Conservation (phyloP, 352 stramenopile species). For the Phytophthora fragariaefolia region DNA sequence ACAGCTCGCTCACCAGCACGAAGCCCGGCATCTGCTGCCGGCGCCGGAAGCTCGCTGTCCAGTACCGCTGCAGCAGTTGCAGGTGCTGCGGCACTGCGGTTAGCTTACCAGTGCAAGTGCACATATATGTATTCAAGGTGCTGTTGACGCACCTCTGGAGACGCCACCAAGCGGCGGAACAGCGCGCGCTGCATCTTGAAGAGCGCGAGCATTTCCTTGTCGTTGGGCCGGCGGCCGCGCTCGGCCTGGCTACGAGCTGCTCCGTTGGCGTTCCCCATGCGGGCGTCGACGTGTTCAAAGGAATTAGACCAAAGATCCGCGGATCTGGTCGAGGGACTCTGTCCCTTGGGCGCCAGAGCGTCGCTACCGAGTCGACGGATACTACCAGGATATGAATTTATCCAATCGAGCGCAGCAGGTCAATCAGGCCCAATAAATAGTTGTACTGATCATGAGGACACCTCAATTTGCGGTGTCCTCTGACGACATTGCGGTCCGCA, state of each 20-base stretch:
- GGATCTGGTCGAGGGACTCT: too few species aligned
- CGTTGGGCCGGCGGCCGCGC: constrained; percentile 52
- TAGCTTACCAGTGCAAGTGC: background rate
- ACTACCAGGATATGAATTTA: too few species aligned
- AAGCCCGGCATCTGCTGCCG: constrained; percentile 48
- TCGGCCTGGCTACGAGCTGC: constrained; percentile 45
- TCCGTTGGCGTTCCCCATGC: constrained; percentile 54
- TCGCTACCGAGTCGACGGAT: too few species aligned
- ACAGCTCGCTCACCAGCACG: constrained; percentile 49
- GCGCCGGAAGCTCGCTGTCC: constrained; percentile 53
- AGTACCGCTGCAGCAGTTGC: constrained; percentile 65
- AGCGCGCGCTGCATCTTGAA: constrained; percentile 69
- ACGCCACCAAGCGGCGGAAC: constrained; percentile 62
- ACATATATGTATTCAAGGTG: too few species aligned
- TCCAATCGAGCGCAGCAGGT: too few species aligned
- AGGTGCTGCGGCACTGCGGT: constrained; percentile 46
- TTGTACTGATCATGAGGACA: too few species aligned
- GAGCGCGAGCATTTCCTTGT: constrained; percentile 69
- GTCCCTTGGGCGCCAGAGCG: too few species aligned
- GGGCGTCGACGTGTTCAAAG: background rate
- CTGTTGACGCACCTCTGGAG: constrained; percentile 65
- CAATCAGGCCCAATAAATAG: too few species aligned
- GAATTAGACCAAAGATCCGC: constrained; percentile 23
- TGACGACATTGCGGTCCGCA: too few species aligned
- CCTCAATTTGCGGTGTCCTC: too few species aligned